Percentiles rank a stretch among this genome's conserved stretches.
These are phyloP conservation scores for Bauhinia variegata DNA, from an alignment of 306 rosid species.

Conservation along the genomic window DNA sequence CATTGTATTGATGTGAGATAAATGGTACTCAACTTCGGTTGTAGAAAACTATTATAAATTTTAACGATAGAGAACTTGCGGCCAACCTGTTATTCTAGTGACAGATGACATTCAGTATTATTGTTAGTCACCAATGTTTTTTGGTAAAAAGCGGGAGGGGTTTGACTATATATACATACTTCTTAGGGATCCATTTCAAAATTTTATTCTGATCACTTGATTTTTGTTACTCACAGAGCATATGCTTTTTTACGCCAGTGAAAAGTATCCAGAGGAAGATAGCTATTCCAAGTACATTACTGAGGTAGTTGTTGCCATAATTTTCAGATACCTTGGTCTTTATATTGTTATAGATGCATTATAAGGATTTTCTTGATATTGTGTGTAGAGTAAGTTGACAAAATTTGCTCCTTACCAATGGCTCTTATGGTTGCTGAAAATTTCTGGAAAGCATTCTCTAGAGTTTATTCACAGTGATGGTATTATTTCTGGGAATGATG, in stretches of 20 bases:
- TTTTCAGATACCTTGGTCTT: constrained; percentile 4
- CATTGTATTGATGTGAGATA: too few species aligned
- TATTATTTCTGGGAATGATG: background rate
- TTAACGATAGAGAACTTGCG: background rate
- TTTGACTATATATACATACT: too few species aligned
- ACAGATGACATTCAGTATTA: background rate
- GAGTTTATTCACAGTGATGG: background rate
- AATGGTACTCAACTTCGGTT: background rate
- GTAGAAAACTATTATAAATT: background rate
- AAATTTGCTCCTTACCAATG: background rate
- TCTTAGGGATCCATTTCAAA: too few species aligned
- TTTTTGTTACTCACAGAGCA: constrained; percentile 65
- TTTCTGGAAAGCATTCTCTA: too few species aligned
- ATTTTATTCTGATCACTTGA: constrained; percentile 23
- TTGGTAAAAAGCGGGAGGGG: too few species aligned
- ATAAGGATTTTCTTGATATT: constrained; percentile 22
- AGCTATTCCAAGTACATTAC: constrained; percentile 86
- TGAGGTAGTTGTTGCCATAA: constrained; percentile 57
- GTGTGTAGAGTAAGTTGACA: background rate
- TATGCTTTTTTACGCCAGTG: constrained; percentile 98
- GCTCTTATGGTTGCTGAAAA: too few species aligned
- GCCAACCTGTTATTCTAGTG: background rate
- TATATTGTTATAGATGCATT: background rate
- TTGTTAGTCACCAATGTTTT: too few species aligned
- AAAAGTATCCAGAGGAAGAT: constrained; percentile 90